phyloP scores from a whole-genome alignment of 805 yeast species.

The Metschnikowia reukaufii region DNA sequence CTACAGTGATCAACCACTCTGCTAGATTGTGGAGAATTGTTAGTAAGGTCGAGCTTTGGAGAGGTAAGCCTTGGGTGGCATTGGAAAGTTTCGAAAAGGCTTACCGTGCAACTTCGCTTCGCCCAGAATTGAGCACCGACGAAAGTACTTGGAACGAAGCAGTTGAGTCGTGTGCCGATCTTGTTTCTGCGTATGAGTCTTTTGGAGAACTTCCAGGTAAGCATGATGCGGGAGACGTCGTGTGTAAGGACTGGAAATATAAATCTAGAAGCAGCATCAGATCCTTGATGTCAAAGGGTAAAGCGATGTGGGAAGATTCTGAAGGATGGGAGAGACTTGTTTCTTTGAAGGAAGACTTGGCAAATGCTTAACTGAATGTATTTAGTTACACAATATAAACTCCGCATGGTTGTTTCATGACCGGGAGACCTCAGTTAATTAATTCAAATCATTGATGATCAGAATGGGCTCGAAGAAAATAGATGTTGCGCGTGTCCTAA shows the following conservation, averaged over 20 bases:
- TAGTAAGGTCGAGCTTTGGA: conserved; percentile 87
- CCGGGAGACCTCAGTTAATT: background rate
- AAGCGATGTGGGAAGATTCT: conserved; percentile 73
- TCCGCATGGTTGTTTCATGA: background rate
- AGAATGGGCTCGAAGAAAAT: conserved; percentile 17
- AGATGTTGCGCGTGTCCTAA: conserved; percentile 17
- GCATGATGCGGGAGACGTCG: conserved; percentile 76
- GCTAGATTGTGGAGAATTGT: conserved; percentile 78
- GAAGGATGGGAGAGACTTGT: conserved; percentile 71
- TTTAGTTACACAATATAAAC: background rate
- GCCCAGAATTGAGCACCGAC: conserved; percentile 61
- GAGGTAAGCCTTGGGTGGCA: conserved; percentile 82
- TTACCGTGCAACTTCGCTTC: conserved; percentile 65
- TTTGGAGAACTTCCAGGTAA: conserved; percentile 84
- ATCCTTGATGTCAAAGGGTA: conserved; percentile 77
- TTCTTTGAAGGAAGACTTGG: conserved; percentile 49
- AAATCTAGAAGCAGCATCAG: conserved; percentile 74
- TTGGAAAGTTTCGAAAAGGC: conserved; percentile 86
- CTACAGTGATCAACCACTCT: conserved; percentile 64
- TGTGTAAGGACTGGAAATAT: conserved; percentile 90
- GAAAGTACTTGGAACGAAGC: conserved; percentile 74
- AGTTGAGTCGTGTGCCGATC: conserved; percentile 72
- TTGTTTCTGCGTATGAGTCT: conserved; percentile 82
- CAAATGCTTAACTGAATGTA: conserved; percentile 7
- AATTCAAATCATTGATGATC: conserved; percentile 18